phyloP scores from a whole-genome alignment of 1,139 yeast species.

The Blastobotrys illinoisensis region DNA sequence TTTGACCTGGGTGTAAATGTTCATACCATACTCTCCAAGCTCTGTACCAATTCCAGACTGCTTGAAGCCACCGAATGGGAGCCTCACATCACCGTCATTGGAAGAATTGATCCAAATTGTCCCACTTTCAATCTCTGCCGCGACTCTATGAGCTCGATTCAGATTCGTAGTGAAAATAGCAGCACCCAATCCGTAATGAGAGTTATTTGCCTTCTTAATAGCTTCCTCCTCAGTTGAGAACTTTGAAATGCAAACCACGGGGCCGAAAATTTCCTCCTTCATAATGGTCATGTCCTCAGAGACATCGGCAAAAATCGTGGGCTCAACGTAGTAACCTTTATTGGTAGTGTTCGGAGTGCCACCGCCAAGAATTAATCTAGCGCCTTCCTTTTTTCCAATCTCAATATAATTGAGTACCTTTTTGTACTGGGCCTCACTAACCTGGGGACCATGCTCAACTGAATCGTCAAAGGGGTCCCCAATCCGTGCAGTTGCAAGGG shows the following conservation, averaged over 20 bases:
- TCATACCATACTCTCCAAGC: conserved; percentile 76
- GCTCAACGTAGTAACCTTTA: conserved; percentile 66
- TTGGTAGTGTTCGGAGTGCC: conserved; percentile 58
- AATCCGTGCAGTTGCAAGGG: conserved; percentile 35
- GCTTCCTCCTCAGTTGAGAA: conserved; percentile 71
- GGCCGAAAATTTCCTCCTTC: conserved; percentile 78
- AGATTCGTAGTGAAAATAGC: conserved; percentile 67
- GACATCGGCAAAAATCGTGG: conserved; percentile 67
- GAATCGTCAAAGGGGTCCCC: conserved; percentile 39
- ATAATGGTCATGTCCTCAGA: conserved; percentile 57
- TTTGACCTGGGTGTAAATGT: conserved; percentile 72
- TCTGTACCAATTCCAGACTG: conserved; percentile 86
- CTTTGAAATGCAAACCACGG: conserved; percentile 69
- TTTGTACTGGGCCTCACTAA: conserved; percentile 61
- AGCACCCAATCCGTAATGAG: conserved; percentile 76
- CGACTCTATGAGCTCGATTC: conserved; percentile 51
- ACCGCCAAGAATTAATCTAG: conserved; percentile 55
- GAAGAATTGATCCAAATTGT: conserved; percentile 79
- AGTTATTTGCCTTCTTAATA: conserved; percentile 61
- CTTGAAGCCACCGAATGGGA: conserved; percentile 83
- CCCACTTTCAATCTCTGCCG: conserved; percentile 65
- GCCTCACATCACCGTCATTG: conserved; percentile 66
- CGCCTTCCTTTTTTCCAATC: conserved; percentile 67
- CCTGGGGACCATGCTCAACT: conserved; percentile 73
- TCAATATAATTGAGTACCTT: conserved; percentile 63